Conservation (phyloP, 1,284 basidiomycete species). For the Ceratobasidium theobromae region DNA sequence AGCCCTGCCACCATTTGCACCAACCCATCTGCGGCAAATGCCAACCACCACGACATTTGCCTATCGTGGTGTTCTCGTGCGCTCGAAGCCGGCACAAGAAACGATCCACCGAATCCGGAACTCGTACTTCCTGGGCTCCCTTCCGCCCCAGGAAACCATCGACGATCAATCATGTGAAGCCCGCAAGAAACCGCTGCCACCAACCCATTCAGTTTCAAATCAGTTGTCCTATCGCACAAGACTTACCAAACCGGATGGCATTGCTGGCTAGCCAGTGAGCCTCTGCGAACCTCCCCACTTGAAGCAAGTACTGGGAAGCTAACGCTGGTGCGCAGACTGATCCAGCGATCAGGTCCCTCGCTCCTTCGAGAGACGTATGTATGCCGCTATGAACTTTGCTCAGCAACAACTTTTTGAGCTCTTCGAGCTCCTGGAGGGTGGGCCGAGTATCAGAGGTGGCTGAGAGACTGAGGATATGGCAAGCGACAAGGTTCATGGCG, state of each 20-base stretch:
- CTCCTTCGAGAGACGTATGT: conserved; percentile 9
- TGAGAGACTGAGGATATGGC: conserved; percentile 5
- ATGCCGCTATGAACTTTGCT: conserved; percentile 1
- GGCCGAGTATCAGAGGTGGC: conserved; percentile 4
- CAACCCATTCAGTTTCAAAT: background rate
- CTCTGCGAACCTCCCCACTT: conserved; percentile 5
- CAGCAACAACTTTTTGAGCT: background rate
- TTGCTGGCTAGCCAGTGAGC: conserved; percentile 19
- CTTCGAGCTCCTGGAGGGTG: conserved; percentile 3
- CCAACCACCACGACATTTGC: conserved; percentile 13
- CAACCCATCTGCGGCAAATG: conserved; percentile 9
- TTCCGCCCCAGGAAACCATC: background rate
- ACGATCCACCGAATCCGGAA: background rate
- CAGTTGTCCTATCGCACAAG: no score
- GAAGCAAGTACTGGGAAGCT: conserved; percentile 15
- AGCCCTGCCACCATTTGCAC: background rate
- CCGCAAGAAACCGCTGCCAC: conserved; percentile 9
- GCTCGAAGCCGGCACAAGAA: background rate
- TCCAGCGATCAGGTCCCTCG: conserved; percentile 4
- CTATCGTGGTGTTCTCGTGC: conserved; percentile 8
- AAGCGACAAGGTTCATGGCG: conserved; percentile 20
- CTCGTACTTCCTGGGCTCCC: background rate
- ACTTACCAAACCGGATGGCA: conserved; percentile 15
- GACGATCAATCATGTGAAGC: background rate
- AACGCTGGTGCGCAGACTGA: conserved; percentile 12